Evolutionary conservation across 2,329 filamentous ascomycete genomes (phyloP).

Genomic region (Clonostachys solani): DNA sequence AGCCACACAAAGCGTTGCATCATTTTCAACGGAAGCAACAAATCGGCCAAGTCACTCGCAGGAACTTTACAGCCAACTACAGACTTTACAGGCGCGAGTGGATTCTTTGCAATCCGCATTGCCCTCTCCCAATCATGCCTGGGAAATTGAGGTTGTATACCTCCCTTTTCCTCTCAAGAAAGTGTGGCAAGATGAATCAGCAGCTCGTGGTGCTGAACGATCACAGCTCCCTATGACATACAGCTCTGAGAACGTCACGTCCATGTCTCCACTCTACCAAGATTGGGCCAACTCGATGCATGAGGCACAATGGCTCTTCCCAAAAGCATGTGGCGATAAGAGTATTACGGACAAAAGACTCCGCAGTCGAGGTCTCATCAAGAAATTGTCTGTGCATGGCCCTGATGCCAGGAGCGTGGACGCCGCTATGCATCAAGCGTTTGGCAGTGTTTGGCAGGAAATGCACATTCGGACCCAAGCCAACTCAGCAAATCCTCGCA

Average conservation of each 20-base stretch:
- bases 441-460: conserved; percentile 49
- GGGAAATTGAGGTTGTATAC: conserved; percentile 74
- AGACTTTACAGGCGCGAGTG: conserved; percentile 44
- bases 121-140: conserved; percentile 60
- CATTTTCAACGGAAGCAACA: conserved; percentile 36
- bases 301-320: conserved; percentile 59
- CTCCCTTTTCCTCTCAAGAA: conserved; percentile 62
- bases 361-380: conserved; percentile 69
- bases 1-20: conserved; percentile 39
- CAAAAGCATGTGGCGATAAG: conserved; percentile 62
- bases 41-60: conserved; percentile 31
- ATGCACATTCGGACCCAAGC: conserved; percentile 28
- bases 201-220: conserved; percentile 43
- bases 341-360: conserved; percentile 65
- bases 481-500: conserved; percentile 14
- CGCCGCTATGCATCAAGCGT: conserved; percentile 56
- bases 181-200: conserved; percentile 44
- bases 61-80: conserved; percentile 45
- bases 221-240: conserved; percentile 47
- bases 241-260: conserved; percentile 36
- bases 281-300: conserved; percentile 40
- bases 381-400: conserved; percentile 55
- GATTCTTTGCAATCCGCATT: conserved; percentile 53
- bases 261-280: conserved; percentile 39
- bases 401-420: conserved; percentile 66